phyloP scores from a whole-genome alignment of 1,139 yeast species.

The Pichia sp. region DNA sequence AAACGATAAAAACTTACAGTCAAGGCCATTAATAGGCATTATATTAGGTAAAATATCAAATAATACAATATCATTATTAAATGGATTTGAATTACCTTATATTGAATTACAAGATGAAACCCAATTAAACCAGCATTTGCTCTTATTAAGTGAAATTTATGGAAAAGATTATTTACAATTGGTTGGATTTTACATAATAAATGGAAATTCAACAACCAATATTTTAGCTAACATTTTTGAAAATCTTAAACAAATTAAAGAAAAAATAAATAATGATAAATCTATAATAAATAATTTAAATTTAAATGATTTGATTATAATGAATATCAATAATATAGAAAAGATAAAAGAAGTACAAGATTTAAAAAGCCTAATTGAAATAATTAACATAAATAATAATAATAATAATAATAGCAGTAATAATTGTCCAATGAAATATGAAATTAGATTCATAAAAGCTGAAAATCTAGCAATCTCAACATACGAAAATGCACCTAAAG shows the following conservation, averaged over 20 bases:
- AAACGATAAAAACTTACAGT: background rate
- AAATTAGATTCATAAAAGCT: conserved; percentile 3
- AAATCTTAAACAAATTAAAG: no score
- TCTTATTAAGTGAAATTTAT: conserved; percentile 14
- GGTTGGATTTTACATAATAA: conserved; percentile 15
- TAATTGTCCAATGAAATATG: background rate
- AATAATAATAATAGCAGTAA: no score
- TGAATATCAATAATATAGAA: background rate
- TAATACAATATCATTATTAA: conserved; percentile 9
- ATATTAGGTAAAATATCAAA: conserved; percentile 4
- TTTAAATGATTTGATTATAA: background rate
- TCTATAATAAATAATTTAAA: background rate
- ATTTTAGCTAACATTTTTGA: background rate
- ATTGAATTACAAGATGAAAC: background rate
- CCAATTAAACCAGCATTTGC: background rate
- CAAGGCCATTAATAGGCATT: conserved; percentile 1
- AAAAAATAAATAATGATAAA: background rate
- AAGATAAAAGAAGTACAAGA: background rate
- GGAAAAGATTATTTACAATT: conserved; percentile 13
- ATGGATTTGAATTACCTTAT: conserved; percentile 10
- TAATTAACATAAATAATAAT: no score
- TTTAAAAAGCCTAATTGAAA: background rate
- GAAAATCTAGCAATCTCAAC: conserved; percentile 8
- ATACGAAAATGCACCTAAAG: conserved; percentile 5
- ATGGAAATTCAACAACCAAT: background rate